Percentiles rank a stretch among this genome's conserved stretches.
Conservation (phyloP, 2,329 filamentous ascomycete genomes). For the Xylariaceae sp. region DNA sequence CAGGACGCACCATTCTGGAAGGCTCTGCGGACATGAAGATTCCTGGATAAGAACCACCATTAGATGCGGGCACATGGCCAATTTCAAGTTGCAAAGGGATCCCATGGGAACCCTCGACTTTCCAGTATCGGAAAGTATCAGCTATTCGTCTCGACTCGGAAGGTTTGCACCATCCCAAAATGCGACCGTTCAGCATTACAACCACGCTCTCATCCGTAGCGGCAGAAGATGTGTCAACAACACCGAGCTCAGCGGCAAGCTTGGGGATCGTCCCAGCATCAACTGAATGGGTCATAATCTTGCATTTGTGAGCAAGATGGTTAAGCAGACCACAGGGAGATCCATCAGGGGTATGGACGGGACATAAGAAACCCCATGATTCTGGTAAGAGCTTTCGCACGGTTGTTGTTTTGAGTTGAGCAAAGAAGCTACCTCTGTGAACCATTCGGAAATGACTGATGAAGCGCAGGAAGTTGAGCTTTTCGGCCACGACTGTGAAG, state of each 20-base stretch:
- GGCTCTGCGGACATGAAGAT: slow-evolving; percentile 88
- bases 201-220: slow-evolving; percentile 80
- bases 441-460: slow-evolving; percentile 99
- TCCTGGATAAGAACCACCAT: slow-evolving; percentile 92
- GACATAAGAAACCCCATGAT: slow-evolving; percentile 97
- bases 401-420: slow-evolving; percentile 93
- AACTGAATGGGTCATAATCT: slow-evolving; percentile 72
- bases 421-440: slow-evolving; percentile 98
- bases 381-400: slow-evolving; percentile 94
- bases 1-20: slow-evolving; percentile 83
- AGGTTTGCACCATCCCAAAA: slow-evolving; percentile 87
- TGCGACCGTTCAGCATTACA: slow-evolving; percentile 84
- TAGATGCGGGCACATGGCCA: slow-evolving; percentile 83
- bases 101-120: slow-evolving; percentile 79
- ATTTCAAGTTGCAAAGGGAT: slow-evolving; percentile 86
- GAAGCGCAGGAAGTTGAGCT: slow-evolving; percentile 98
- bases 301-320: slow-evolving; percentile 92
- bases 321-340: slow-evolving; percentile 91
- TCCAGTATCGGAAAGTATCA: slow-evolving; percentile 90
- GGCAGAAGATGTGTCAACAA: slow-evolving; percentile 72
- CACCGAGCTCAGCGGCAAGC: slow-evolving; percentile 75
- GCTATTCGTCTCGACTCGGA: slow-evolving; percentile 77
- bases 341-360: slow-evolving; percentile 96
- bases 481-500: slow-evolving; percentile 95
- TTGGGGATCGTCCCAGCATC: slow-evolving; percentile 73